Percentiles rank a stretch among this genome's conserved stretches.
These are phyloP conservation scores for Trichosanthes truncata DNA, from an alignment of 306 rosid genomes.

Conservation along the genomic window DNA sequence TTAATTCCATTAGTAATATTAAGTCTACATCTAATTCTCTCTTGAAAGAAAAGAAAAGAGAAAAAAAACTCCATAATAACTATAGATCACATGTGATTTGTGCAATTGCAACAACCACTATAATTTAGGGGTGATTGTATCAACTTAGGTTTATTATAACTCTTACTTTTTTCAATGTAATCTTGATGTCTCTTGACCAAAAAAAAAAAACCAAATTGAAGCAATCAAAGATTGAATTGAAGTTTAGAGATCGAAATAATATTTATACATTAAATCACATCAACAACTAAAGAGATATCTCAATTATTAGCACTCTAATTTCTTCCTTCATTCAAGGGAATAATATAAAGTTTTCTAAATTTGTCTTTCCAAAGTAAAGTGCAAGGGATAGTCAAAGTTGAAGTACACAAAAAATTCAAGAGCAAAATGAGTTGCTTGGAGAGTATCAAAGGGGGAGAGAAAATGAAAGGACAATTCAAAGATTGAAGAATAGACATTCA, in stretches of 20 bases:
- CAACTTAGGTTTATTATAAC: not conserved
- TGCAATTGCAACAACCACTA: not conserved
- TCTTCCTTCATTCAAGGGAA: not conserved
- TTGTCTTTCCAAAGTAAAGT: not conserved
- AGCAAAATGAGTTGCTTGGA: not conserved
- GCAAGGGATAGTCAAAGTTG: not conserved
- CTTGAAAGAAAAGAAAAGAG: too few species aligned
- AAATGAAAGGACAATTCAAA: conserved; percentile 4
- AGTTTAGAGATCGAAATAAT: not conserved
- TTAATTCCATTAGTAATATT: not conserved
- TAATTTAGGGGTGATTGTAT: not conserved
- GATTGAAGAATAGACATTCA: not conserved
- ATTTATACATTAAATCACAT: not conserved
- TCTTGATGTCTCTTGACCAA: not conserved
- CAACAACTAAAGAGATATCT: not conserved
- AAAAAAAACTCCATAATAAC: too few species aligned
- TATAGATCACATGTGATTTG: not conserved
- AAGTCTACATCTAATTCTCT: not conserved
- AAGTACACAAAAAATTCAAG: not conserved
- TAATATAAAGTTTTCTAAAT: not conserved
- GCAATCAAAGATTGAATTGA: not conserved
- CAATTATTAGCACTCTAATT: not conserved
- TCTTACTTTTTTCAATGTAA: not conserved
- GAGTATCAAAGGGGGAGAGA: not conserved
- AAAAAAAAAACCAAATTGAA: not conserved